Percentiles rank a stretch among this genome's conserved stretches.
These are phyloP conservation scores for Neonothopanus nambi DNA, from an alignment of 1,284 basidiomycete genomes.

Conservation along the genomic window DNA sequence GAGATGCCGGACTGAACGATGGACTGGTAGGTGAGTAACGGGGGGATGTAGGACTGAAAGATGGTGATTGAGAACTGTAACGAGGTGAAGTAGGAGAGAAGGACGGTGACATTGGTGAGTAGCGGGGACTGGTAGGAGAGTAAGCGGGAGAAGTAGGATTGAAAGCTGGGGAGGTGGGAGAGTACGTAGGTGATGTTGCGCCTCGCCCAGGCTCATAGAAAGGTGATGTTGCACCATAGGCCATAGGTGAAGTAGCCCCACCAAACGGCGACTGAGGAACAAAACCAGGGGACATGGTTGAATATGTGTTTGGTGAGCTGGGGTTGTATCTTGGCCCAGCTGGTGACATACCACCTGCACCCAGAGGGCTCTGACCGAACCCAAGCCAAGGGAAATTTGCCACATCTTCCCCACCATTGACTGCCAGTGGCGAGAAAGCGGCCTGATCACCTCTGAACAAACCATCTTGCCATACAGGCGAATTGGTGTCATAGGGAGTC, in stretches of 20 bases:
- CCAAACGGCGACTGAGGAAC: slow-evolving; percentile 84
- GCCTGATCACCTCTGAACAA: slow-evolving; percentile 82
- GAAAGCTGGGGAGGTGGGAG: slow-evolving; percentile 80
- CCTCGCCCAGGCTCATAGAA: slow-evolving; percentile 71
- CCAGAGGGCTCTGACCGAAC: slow-evolving; percentile 82
- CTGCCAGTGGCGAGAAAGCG: slow-evolving; percentile 92
- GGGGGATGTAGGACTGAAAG: slow-evolving; percentile 84
- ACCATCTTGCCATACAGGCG: slow-evolving; percentile 76
- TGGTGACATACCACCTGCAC: slow-evolving; percentile 79
- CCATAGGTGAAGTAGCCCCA: slow-evolving; percentile 81
- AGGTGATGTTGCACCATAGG: slow-evolving; percentile 77
- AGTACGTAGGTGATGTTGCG: slow-evolving; percentile 83
- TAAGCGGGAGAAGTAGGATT: slow-evolving; percentile 82
- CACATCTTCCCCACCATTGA: slow-evolving; percentile 82
- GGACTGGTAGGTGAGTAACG: slow-evolving; percentile 85
- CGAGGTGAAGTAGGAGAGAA: slow-evolving; percentile 86
- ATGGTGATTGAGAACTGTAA: slow-evolving; percentile 81
- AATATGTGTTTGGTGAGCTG: slow-evolving; percentile 81
- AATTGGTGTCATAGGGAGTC: slow-evolving; percentile 94
- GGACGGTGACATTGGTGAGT: slow-evolving; percentile 83
- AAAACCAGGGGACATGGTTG: slow-evolving; percentile 83
- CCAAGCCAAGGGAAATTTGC: slow-evolving; percentile 72
- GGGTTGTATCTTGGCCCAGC: slow-evolving; percentile 78
- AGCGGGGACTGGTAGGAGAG: slow-evolving; percentile 86
- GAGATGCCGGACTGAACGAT: slow-evolving; percentile 85